Evolutionary conservation across 495 filamentous ascomycete species (phyloP).

Genomic region (Cercophora sp.): DNA sequence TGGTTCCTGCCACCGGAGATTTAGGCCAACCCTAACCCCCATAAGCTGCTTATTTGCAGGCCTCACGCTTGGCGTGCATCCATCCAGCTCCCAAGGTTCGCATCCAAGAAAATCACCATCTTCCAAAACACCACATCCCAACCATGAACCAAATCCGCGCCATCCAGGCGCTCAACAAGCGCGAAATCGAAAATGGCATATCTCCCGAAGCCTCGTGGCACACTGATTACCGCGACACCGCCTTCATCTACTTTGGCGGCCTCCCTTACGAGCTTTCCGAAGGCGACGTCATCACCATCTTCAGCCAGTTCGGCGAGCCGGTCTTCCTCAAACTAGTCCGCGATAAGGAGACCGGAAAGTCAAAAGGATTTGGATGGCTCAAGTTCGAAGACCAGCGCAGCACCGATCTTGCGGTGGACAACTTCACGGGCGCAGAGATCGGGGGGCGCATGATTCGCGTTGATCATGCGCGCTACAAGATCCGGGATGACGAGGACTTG

Average conservation of each 20-base stretch:
- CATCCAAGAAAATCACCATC: no score
- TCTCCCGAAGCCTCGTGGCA: constrained; percentile 91
- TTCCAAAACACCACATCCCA: no score
- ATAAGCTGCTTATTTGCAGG: no score
- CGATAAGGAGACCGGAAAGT: constrained; percentile 94
- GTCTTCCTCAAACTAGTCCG: constrained; percentile 84
- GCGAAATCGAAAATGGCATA: constrained; percentile 83
- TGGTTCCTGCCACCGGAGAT: no score
- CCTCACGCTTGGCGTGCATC: no score
- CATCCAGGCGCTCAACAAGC: constrained; percentile 90
- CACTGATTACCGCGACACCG: constrained; percentile 93
- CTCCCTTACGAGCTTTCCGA: constrained; percentile 92
- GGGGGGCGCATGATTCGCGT: constrained; percentile 78
- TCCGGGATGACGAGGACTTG: constrained; percentile 78
- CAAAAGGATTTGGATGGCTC: constrained; percentile 86
- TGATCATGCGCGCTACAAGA: constrained; percentile 89
- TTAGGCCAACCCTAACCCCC: no score
- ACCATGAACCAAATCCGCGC: constrained; percentile 88
- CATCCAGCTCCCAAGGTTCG: no score
- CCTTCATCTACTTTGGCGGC: constrained; percentile 93
- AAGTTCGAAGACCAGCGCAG: constrained; percentile 99
- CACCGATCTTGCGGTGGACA: constrained; percentile 92
- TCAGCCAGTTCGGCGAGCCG: constrained; percentile 95
- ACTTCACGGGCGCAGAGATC: constrained; percentile 80
- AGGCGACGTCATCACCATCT: constrained; percentile 93